These are phyloP conservation scores for Candida ortonii DNA, from an alignment of 805 yeast species.

Conservation along the genomic window DNA sequence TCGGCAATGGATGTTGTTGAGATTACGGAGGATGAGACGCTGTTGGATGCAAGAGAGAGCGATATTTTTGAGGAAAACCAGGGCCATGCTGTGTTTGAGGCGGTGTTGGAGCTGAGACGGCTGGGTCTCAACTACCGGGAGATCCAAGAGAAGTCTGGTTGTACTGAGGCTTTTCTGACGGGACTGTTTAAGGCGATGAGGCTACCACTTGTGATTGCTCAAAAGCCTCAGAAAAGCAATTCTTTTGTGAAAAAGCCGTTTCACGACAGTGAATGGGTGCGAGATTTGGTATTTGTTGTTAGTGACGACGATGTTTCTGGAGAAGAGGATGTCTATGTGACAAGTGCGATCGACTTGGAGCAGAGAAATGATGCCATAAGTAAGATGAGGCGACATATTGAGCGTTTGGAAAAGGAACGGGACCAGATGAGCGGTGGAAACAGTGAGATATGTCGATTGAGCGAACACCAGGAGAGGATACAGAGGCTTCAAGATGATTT, in stretches of 20 bases:
- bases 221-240: background rate
- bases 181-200: slow-evolving; percentile 12
- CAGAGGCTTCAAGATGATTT: slow-evolving; percentile 6
- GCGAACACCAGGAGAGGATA: slow-evolving; percentile 7
- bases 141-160: slow-evolving; percentile 17
- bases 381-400: slow-evolving; percentile 20
- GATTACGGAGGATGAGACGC: slow-evolving; percentile 4
- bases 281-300: slow-evolving; percentile 16
- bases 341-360: slow-evolving; percentile 9
- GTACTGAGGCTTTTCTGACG: slow-evolving; percentile 17
- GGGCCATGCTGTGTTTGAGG: slow-evolving; percentile 22
- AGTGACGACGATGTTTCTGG: slow-evolving; percentile 36
- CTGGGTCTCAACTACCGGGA: slow-evolving; percentile 22
- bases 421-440: background rate
- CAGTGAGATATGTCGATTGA: background rate
- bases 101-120: slow-evolving; percentile 22
- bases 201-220: slow-evolving; percentile 3
- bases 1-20: slow-evolving; percentile 17
- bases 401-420: slow-evolving; percentile 10
- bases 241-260: slow-evolving; percentile 15
- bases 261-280: slow-evolving; percentile 19
- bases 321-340: slow-evolving; percentile 5
- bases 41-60: slow-evolving; percentile 9
- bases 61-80: slow-evolving; percentile 9
- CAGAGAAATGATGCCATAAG: slow-evolving; percentile 19